These are phyloP conservation scores for Fusarium udum DNA, from an alignment of 2,329 filamentous ascomycete genomes.

Conservation along the genomic window DNA sequence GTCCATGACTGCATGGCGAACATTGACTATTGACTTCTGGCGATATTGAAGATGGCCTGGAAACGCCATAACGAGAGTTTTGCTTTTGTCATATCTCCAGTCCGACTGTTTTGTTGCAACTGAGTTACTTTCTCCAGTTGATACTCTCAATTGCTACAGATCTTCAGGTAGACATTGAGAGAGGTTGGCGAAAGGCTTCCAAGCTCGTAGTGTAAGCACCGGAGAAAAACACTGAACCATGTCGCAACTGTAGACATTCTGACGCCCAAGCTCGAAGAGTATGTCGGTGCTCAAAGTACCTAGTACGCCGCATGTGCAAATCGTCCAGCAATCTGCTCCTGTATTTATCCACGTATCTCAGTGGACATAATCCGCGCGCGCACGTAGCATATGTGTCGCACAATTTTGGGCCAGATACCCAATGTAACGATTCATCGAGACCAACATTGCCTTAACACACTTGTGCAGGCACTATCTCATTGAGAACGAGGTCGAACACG, in stretches of 20 bases:
- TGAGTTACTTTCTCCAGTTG: not conserved
- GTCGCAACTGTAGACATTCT: not conserved
- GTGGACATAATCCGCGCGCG: conserved; percentile 5
- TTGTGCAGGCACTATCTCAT: conserved; percentile 40
- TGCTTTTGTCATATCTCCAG: not conserved
- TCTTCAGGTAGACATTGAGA: not conserved
- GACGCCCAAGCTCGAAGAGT: not conserved
- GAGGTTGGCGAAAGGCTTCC: not conserved
- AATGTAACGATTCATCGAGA: conserved; percentile 25
- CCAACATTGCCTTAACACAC: conserved; percentile 32
- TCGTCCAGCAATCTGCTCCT: conserved; percentile 7
- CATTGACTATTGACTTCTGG: not conserved
- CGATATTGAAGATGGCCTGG: not conserved
- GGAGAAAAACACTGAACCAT: not conserved
- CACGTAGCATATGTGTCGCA: conserved; percentile 33
- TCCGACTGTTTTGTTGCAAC: not conserved
- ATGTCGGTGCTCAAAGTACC: not conserved
- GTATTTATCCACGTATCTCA: conserved; percentile 9
- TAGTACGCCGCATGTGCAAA: not conserved
- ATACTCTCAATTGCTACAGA: not conserved
- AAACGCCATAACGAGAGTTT: not conserved
- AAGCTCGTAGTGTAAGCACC: not conserved
- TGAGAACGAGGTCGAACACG: conserved; percentile 21
- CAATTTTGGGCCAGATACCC: conserved; percentile 23
- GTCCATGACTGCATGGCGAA: not conserved